Evolutionary conservation across 441 rosid genomes (phyloP), one percentile per base, ranked within the genome.

Genomic region (Populus hybrid): DNA sequence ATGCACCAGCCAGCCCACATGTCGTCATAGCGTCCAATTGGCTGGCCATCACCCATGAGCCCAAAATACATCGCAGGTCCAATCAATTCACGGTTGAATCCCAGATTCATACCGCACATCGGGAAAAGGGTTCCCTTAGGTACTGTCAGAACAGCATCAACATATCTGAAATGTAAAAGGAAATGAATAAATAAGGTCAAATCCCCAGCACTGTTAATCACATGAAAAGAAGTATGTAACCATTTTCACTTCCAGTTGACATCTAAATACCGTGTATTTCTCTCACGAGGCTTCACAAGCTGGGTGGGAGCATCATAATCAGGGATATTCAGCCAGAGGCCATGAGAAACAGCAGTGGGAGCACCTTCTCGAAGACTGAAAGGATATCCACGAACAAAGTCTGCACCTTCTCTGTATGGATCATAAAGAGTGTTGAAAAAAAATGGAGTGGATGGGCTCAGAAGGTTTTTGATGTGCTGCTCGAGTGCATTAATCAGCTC

Each of bases 1-100:
- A 81, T 76, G 80, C 99, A 93, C 99, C 99, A 93, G 36, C 99
- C 99, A 81, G 97, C 99, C 99, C 98, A 95, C 98, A 95, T 95
- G 83, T 95, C 98, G 26, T 95, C 99, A 6, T 95, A 93, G 1
- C 99, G 96, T 46, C 99, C 99, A 82, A 95, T 85, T 61, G 99
- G 98, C 80, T 95, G 99, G 78, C 99, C 99, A 77, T 95, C 98
- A 24, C 99, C 98, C 99, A 93, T 95, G 80, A 93, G 97, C 66
- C 99, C 98, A 67, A 95, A 95, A 86, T 95, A 95, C 99, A 95
- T 92, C 38, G 92, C 97, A 26, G 99, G 97, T 20, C 98, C 99
- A 20, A 95, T 93, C 75, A 93, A 84, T 28, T 95, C 98, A 77
- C 99, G 98, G 89, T 95, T 87, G 73, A 95, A 95, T 21, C 85